These are phyloP conservation scores for Termitomyces bulborhizus DNA, from an alignment of 768 basidiomycete genomes.

Conservation along the genomic window DNA sequence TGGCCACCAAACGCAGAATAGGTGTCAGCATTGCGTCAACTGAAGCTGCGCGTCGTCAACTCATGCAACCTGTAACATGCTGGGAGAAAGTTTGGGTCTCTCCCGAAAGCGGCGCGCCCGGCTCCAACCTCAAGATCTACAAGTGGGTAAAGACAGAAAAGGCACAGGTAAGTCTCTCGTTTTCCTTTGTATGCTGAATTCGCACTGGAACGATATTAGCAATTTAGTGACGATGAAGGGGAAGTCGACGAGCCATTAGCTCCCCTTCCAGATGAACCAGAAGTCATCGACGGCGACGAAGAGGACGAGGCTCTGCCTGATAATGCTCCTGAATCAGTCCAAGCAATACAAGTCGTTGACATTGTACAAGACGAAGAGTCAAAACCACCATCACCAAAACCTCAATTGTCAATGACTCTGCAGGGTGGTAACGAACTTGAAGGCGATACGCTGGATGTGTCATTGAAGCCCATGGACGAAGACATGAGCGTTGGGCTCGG, in stretches of 20 bases:
- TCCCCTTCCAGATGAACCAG: conserved; percentile 72
- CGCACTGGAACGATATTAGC: conserved; percentile 32
- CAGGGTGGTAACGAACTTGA: conserved; percentile 39
- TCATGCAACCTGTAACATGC: conserved; percentile 86
- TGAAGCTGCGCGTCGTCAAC: conserved; percentile 73
- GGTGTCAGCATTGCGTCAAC: conserved; percentile 73
- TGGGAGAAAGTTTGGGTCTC: conserved; percentile 78
- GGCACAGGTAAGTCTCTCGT: conserved; percentile 44
- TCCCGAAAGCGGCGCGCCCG: conserved; percentile 48
- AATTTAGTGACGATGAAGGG: conserved; percentile 85
- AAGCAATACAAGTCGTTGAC: conserved; percentile 22
- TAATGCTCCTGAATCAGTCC: conserved; percentile 27
- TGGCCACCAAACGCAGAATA: conserved; percentile 73
- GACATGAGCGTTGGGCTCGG: conserved; percentile 33
- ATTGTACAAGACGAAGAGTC: conserved; percentile 44
- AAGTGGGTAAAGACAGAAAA: conserved; percentile 82
- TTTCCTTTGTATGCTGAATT: not conserved
- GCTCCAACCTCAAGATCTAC: conserved; percentile 58
- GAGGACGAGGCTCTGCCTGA: conserved; percentile 57
- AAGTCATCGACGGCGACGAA: conserved; percentile 69
- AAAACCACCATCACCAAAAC: conserved; percentile 63
- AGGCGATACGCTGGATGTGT: conserved; percentile 42
- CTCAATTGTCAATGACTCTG: conserved; percentile 52
- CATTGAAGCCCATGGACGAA: conserved; percentile 50
- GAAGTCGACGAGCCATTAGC: conserved; percentile 75